Percentiles rank a stretch among this genome's conserved stretches.
Conservation (phyloP, 2,329 filamentous ascomycete genomes). For the Orbilia blumenaviensis region DNA sequence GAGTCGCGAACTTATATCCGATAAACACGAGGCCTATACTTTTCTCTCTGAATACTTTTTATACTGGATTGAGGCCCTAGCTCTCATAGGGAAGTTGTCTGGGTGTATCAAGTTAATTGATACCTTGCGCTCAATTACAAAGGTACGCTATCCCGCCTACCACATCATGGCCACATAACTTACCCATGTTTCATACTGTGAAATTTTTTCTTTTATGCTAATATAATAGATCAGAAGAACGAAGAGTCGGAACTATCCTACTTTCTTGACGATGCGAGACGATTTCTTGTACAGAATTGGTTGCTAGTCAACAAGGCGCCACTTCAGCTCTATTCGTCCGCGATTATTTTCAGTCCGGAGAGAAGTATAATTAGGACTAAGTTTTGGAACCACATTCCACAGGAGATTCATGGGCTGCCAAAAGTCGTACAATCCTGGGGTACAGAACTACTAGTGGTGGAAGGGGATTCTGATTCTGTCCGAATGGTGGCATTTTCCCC, state of each 20-base stretch:
- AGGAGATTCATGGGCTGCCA: not conserved
- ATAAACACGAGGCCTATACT: not conserved
- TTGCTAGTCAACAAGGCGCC: constrained; percentile 4
- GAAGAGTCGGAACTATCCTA: not conserved
- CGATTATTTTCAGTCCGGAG: constrained; percentile 10
- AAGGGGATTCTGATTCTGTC: not conserved
- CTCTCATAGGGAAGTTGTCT: not conserved
- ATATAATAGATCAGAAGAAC: constrained; percentile 4
- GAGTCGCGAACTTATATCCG: not conserved
- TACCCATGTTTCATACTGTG: constrained; percentile 68
- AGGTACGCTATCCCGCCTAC: constrained; percentile 59
- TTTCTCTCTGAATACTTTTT: not conserved
- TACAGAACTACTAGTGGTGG: not conserved
- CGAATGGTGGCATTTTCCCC: not conserved
- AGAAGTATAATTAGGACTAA: constrained; percentile 8
- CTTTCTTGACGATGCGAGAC: not conserved
- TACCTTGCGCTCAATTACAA: not conserved
- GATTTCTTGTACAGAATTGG: not conserved
- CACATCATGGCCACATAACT: no score
- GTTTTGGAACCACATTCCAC: not conserved
- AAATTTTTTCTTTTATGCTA: no score
- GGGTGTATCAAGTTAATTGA: not conserved
- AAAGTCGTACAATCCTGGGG: not conserved
- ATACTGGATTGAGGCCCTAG: constrained; percentile 1
- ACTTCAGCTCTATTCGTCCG: constrained; percentile 23